A percentile compares a stretch with the other conserved stretches of the same genome.
Conservation (phyloP, 2,329 filamentous ascomycete species). For the Cytospora leucostoma region DNA sequence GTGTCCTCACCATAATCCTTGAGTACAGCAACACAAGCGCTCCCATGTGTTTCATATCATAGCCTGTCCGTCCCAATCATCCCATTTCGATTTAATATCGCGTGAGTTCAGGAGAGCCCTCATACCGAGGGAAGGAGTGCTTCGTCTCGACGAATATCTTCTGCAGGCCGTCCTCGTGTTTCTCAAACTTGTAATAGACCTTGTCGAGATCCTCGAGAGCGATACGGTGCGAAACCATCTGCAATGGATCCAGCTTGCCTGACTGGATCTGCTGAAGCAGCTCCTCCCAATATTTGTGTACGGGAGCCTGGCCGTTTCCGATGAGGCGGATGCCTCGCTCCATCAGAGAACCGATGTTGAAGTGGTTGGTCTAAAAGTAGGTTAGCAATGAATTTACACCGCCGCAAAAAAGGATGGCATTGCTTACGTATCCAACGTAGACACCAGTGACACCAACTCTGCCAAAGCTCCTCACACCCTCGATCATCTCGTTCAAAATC, state of each 20-base stretch:
- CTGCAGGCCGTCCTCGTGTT: conserved; percentile 69
- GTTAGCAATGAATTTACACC: background rate
- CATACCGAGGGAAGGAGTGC: conserved; percentile 51
- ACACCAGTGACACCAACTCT: conserved; percentile 76
- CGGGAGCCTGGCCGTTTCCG: conserved; percentile 67
- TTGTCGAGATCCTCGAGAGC: conserved; percentile 71
- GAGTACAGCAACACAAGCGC: too few species aligned
- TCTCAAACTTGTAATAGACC: conserved; percentile 65
- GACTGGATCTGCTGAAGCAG: conserved; percentile 68
- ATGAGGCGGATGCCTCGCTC: conserved; percentile 81
- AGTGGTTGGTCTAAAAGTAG: conserved; percentile 66
- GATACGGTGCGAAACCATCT: conserved; percentile 81
- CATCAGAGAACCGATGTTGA: conserved; percentile 84
- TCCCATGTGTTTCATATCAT: too few species aligned
- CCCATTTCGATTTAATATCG: conserved; percentile 34
- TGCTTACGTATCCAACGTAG: conserved; percentile 59
- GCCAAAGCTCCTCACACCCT: conserved; percentile 70
- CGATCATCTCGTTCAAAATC: conserved; percentile 78
- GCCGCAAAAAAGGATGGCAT: background rate
- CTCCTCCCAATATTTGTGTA: conserved; percentile 82
- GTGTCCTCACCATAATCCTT: too few species aligned
- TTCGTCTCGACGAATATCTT: conserved; percentile 72
- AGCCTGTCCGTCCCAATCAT: background rate
- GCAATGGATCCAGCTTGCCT: conserved; percentile 70
- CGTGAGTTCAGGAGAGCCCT: conserved; percentile 48